Evolutionary conservation across 139 green algal genomes (phyloP).

Genomic region (Chlorella sp.): DNA sequence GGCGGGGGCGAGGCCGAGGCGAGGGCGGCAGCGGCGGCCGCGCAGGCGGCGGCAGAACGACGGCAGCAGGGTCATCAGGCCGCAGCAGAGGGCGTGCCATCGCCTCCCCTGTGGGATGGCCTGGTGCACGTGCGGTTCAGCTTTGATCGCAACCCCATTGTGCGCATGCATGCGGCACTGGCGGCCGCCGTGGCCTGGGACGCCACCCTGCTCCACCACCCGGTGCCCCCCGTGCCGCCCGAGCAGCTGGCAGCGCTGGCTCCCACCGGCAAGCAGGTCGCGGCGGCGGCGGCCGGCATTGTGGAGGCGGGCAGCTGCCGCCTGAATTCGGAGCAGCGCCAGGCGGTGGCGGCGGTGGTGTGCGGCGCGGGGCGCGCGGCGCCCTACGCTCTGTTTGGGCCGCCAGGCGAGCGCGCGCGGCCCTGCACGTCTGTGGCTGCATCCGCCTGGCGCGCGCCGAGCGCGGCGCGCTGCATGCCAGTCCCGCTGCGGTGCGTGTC

Average conservation of each 20-base stretch:
- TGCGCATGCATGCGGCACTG: slow-evolving; percentile 48
- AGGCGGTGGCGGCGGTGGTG: slow-evolving; percentile 55
- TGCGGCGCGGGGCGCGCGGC: slow-evolving; percentile 18
- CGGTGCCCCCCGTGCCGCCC: neutral
- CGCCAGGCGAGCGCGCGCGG: slow-evolving; percentile 38
- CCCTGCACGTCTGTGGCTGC: neutral
- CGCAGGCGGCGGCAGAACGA: neutral
- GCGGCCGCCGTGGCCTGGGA: neutral
- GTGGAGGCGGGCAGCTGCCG: neutral
- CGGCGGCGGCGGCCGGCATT: neutral
- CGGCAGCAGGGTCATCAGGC: neutral
- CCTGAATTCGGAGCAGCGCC: slow-evolving; percentile 69
- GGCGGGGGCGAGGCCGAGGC: slow-evolving; percentile 4
- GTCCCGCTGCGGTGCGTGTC: slow-evolving; percentile 2
- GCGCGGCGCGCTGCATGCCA: neutral
- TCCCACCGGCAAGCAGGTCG: neutral
- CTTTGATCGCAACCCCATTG: slow-evolving; percentile 47
- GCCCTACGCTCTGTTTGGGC: slow-evolving; percentile 66
- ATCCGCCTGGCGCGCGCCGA: too few species aligned
- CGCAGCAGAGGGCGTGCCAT: neutral
- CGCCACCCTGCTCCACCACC: neutral
- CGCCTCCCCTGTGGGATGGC: neutral
- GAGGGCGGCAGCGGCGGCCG: neutral
- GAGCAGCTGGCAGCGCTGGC: neutral
- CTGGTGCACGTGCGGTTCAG: slow-evolving; percentile 60